These are phyloP conservation scores for Talaromyces thailandensis DNA, from an alignment of 495 filamentous ascomycete genomes.

Conservation along the genomic window DNA sequence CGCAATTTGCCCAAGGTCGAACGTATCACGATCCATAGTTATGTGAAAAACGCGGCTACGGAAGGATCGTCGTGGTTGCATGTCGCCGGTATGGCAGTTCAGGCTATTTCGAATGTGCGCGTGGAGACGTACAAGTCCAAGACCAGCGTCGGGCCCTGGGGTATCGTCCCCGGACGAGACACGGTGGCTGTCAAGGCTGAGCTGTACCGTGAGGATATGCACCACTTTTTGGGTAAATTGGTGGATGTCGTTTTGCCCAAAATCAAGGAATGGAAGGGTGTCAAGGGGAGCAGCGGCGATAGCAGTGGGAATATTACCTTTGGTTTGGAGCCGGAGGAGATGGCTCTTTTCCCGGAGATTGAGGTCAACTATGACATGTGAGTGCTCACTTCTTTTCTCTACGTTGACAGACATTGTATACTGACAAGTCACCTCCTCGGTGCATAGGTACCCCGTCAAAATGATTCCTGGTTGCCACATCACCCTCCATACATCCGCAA, in stretches of 20 bases:
- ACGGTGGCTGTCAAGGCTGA: slow-evolving; percentile 57
- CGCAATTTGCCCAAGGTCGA: slow-evolving; percentile 75
- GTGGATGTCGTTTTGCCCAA: slow-evolving; percentile 83
- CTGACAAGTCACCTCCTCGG: slow-evolving; percentile 11
- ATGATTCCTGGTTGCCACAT: slow-evolving; percentile 92
- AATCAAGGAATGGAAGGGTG: slow-evolving; percentile 89
- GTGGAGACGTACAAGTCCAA: slow-evolving; percentile 59
- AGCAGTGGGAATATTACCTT: slow-evolving; percentile 78
- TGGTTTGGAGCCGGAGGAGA: slow-evolving; percentile 60
- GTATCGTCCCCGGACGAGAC: slow-evolving; percentile 41
- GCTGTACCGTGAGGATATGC: slow-evolving; percentile 69
- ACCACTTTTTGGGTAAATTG: slow-evolving; percentile 77
- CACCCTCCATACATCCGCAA: slow-evolving; percentile 79
- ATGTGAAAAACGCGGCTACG: slow-evolving; percentile 51
- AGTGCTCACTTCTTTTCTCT: slow-evolving; percentile 26
- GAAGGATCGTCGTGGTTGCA: slow-evolving; percentile 61
- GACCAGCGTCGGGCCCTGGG: slow-evolving; percentile 56
- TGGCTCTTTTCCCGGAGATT: slow-evolving; percentile 83
- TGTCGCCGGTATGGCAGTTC: slow-evolving; percentile 71
- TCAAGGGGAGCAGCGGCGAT: slow-evolving; percentile 70
- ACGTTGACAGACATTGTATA: neutral
- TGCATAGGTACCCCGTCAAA: slow-evolving; percentile 63
- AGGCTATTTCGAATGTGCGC: slow-evolving; percentile 76
- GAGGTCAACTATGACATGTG: slow-evolving; percentile 86
- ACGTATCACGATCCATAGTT: slow-evolving; percentile 71